Evolutionary conservation across 805 yeast species (phyloP).

Genomic region (Isabelozyma gotoi): DNA sequence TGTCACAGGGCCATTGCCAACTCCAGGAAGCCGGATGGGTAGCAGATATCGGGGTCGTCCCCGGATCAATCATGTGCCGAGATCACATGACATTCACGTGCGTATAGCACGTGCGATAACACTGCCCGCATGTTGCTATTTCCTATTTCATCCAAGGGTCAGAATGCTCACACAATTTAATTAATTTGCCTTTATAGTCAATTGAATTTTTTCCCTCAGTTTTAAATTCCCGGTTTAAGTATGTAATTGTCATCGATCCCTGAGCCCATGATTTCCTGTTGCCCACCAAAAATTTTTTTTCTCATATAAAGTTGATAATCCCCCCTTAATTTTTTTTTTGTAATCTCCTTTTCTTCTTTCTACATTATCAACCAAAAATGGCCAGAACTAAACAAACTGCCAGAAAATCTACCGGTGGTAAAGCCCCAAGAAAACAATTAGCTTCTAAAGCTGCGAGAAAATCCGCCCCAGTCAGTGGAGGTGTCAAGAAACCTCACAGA

Average conservation of each 20-base stretch:
- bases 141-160: not conserved
- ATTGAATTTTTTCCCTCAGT: not conserved
- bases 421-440: conserved; percentile 91
- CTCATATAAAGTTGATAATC: conserved; percentile 1
- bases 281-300: not conserved
- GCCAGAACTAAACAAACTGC: conserved; percentile 95
- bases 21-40: no score
- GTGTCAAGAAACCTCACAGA: conserved; percentile 94
- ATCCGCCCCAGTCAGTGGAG: conserved; percentile 89
- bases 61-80: not conserved
- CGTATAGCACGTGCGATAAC: no score
- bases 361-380: conserved; percentile 41
- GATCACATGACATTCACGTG: not conserved
- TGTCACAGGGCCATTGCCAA: no score
- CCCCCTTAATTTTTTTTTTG: conserved; percentile 1
- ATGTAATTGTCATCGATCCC: not conserved
- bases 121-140: no score
- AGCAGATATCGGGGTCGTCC: no score
- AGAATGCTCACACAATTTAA: not conserved
- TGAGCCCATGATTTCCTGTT: not conserved
- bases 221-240: not conserved
- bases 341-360: conserved; percentile 1
- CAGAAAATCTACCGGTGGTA: conserved; percentile 94
- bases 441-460: conserved; percentile 93
- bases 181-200: not conserved